These are phyloP conservation scores for Fonsecaea erecta DNA, from an alignment of 2,329 filamentous ascomycete genomes.

Conservation along the genomic window DNA sequence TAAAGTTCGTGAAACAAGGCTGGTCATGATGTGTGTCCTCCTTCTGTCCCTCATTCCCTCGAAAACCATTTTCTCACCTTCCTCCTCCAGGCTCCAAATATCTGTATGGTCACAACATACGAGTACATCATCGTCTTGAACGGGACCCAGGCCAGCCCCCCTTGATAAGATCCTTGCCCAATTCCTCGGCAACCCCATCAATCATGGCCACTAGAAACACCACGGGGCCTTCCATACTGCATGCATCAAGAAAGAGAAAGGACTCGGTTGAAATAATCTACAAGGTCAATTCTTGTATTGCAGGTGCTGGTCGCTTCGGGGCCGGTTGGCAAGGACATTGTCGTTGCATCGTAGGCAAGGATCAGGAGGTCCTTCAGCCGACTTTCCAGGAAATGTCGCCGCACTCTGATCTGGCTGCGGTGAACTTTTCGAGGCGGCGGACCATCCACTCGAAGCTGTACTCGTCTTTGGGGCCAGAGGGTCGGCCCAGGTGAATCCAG, in stretches of 20 bases:
- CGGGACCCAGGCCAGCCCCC: constrained; percentile 29
- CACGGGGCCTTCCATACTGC: constrained; percentile 34
- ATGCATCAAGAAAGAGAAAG: too few relatives aligned
- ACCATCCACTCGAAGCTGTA: constrained; percentile 30
- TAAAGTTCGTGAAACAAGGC: background rate
- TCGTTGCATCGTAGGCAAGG: constrained; percentile 1
- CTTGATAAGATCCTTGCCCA: constrained; percentile 24
- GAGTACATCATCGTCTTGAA: constrained; percentile 20
- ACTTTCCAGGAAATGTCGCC: constrained; percentile 20
- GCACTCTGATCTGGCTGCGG: constrained; percentile 18
- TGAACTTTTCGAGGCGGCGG: constrained; percentile 27
- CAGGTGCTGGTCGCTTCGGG: too few relatives aligned
- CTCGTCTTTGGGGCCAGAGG: constrained; percentile 19
- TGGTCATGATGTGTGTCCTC: too few relatives aligned
- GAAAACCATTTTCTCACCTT: constrained; percentile 6
- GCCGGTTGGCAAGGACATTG: background rate
- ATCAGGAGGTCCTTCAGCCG: background rate
- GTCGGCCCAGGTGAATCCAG: constrained; percentile 22
- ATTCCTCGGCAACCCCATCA: constrained; percentile 21
- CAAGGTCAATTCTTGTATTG: too few relatives aligned
- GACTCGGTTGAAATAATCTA: too few relatives aligned
- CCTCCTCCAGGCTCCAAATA: constrained; percentile 21
- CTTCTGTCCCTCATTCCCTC: background rate
- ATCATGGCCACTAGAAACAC: constrained; percentile 26
- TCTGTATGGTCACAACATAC: constrained; percentile 9